Base-by-base conservation (phyloP, 495 filamentous ascomycete genomes). In the Hypomontagnella monticulosa region DNA sequence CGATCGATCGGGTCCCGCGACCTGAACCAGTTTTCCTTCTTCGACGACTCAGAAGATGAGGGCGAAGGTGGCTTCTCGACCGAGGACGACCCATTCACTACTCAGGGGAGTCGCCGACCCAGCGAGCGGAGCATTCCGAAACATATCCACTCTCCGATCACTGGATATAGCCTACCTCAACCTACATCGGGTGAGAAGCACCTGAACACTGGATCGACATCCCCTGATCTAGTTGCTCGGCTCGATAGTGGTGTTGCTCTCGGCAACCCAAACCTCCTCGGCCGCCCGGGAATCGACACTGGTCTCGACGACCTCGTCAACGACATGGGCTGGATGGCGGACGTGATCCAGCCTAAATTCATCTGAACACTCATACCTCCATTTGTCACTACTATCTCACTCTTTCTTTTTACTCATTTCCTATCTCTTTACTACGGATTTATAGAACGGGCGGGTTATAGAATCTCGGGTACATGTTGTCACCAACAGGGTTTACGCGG, bases 291-390 rank as follows among this genome's bases (percentile, higher is more conserved):
- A 8, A 70, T 78, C 6, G 75, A 78, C 42, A 62, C 75, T 2
- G 76, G 78, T 14, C 61, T 82, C 33, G 75, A 77, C 11, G 78
- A 81, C 30, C 51, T 83, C 15, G 72, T 80, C 12, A 76, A 41
- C 41, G 80, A 82, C 63, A 51, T 80, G 61, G 76, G 78, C 23
- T 83, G 78, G 80, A 78, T 82, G 75, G 77, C 74, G n/a, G 69
- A 74, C 41, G 66, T 75, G 20, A 78, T 81, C 53, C 66, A 70
- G 15, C 67, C 42, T 30, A 76, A 69, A 46, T 67, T 51, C 20
- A 55, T 67, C 20, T 74, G 38, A 70, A 53, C 41, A 20, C 12
- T 50, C 32, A 8, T 44, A 14, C 14, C 50, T 6, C 19, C 33
- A 64, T 51, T 54, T 48, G 30, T 56, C 38, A 19, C 4, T 19